These are phyloP conservation scores for Linderina pennispora DNA, from an alignment of 192 early-diverging fungal genomes.

Conservation along the genomic window DNA sequence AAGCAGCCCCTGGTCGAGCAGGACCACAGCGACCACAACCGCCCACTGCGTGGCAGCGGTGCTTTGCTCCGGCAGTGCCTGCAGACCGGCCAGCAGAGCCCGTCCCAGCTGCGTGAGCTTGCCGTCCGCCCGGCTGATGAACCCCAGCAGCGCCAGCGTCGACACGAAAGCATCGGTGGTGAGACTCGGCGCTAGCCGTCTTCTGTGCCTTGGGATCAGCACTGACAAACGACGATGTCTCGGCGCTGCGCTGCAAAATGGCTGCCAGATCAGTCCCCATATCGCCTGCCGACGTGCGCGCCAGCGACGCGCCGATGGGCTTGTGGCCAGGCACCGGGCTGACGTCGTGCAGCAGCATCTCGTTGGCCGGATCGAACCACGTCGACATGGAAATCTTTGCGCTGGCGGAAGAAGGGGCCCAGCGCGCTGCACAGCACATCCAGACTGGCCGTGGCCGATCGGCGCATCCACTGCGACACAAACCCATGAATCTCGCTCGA, in stretches of 20 bases:
- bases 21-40: constrained; percentile 16
- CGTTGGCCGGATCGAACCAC: constrained; percentile 48
- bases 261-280: not conserved
- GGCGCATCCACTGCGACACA: constrained; percentile 51
- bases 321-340: too few relatives aligned
- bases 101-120: constrained; percentile 22
- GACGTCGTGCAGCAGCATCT: constrained; percentile 34
- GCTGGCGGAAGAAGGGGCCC: constrained; percentile 58
- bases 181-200: too few relatives aligned
- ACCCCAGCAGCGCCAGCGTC: constrained; percentile 17
- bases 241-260: not conserved
- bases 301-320: too few relatives aligned
- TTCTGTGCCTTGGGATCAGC: too few relatives aligned
- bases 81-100: constrained; percentile 20
- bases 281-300: too few relatives aligned
- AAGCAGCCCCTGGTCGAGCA: constrained; percentile 29
- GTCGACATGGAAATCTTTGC: constrained; percentile 61
- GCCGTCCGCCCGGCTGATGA: constrained; percentile 12
- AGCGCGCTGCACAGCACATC: constrained; percentile 52
- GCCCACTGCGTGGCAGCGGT: constrained; percentile 23
- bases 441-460: constrained; percentile 53
- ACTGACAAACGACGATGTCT: too few relatives aligned
- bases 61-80: constrained; percentile 6
- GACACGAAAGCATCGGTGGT: constrained; percentile 8
- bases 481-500: constrained; percentile 64